A percentile compares a stretch with the other conserved stretches of the same genome.
phyloP scores from a whole-genome alignment of 2,329 filamentous ascomycete genomes.

The Triangularia verruculosa region DNA sequence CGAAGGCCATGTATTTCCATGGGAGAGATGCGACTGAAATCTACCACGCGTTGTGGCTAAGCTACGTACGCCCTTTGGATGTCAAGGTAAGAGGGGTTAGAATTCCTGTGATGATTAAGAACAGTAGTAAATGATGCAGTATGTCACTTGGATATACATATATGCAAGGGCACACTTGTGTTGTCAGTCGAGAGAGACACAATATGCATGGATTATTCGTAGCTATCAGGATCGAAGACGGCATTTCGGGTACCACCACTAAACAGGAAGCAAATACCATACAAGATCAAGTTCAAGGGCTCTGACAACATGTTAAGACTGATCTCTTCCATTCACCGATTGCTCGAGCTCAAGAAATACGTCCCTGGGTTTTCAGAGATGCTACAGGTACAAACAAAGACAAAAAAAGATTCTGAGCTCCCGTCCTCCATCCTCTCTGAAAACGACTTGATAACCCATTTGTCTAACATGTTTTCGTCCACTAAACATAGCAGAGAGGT shows the following conservation, averaged over 20 bases:
- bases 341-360: slow-evolving; percentile 15
- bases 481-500: slow-evolving; percentile 24
- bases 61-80: no score
- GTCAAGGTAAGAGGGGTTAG: no score
- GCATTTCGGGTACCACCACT: background rate
- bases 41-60: no score
- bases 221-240: no score
- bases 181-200: no score
- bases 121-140: no score
- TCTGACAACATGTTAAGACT: slow-evolving; percentile 5
- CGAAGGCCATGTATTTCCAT: no score
- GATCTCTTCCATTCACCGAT: slow-evolving; percentile 20
- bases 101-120: no score
- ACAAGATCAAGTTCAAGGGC: background rate
- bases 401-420: slow-evolving; percentile 25
- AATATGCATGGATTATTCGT: background rate
- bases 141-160: no score
- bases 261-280: background rate
- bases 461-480: slow-evolving; percentile 21
- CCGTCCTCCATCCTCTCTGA: slow-evolving; percentile 21
- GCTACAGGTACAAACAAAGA: slow-evolving; percentile 30
- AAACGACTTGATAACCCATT: slow-evolving; percentile 23
- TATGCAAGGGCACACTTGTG: no score
- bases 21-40: no score
- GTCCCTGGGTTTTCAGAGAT: slow-evolving; percentile 16